phyloP scores from a whole-genome alignment of 2,329 filamentous ascomycete genomes.

The Dothistroma septosporum region DNA sequence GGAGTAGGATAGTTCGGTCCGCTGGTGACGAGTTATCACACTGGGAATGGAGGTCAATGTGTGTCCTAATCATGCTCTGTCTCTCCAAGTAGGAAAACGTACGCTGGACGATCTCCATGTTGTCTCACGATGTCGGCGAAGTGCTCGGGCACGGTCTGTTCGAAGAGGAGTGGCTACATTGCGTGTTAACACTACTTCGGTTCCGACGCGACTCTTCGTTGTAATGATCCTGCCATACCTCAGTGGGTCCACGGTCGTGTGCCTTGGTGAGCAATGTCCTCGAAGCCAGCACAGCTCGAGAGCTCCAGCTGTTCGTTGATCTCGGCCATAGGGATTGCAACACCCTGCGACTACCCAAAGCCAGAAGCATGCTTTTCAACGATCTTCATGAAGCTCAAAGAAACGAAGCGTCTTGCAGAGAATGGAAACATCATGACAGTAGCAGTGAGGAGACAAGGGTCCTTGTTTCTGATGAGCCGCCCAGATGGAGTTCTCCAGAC shows the following conservation, averaged over 20 bases:
- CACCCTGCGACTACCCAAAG: slow-evolving; percentile 22
- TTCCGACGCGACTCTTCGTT: not conserved
- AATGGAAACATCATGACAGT: not conserved
- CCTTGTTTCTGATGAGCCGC: not conserved
- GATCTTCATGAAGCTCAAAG: not conserved
- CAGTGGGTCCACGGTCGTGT: slow-evolving; percentile 29
- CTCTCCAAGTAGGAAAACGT: slow-evolving; percentile 21
- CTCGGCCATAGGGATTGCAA: not conserved
- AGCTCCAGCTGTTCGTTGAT: not conserved
- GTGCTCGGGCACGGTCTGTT: slow-evolving; percentile 67
- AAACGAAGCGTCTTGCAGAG: not conserved
- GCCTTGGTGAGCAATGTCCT: slow-evolving; percentile 28
- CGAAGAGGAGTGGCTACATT: slow-evolving; percentile 61
- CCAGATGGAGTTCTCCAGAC: not conserved
- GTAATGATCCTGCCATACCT: slow-evolving; percentile 18
- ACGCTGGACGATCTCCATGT: slow-evolving; percentile 62
- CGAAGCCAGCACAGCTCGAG: not conserved
- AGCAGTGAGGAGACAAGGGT: not conserved
- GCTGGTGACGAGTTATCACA: slow-evolving; percentile 60
- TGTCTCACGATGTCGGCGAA: slow-evolving; percentile 62
- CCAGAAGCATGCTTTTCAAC: not conserved
- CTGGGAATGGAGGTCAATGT: slow-evolving; percentile 31
- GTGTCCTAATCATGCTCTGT: not conserved
- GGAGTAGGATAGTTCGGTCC: slow-evolving; percentile 64
- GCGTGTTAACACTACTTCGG: not conserved